Conservation (phyloP, 2,329 filamentous ascomycete species). For the Cytospora chrysosperma region DNA sequence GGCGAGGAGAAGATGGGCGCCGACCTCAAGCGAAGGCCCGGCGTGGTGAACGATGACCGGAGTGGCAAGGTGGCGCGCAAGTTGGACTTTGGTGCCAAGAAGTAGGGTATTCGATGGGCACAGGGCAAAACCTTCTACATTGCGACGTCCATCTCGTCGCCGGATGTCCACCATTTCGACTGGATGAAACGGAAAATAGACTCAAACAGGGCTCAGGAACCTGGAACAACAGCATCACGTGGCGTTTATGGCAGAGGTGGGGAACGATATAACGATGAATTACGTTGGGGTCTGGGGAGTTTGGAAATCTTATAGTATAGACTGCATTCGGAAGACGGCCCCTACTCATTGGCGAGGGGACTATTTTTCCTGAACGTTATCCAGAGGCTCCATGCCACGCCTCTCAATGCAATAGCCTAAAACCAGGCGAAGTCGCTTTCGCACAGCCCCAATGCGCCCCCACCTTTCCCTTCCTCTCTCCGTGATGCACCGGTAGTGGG, state of each 20-base stretch:
- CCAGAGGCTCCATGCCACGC: not conserved
- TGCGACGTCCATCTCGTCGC: not conserved
- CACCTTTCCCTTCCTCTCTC: not conserved
- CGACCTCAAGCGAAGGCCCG: constrained; percentile 76
- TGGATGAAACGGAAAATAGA: not conserved
- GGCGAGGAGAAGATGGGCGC: constrained; percentile 72
- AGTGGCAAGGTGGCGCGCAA: constrained; percentile 78
- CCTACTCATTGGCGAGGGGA: not conserved
- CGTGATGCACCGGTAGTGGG: not conserved
- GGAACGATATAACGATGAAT: not conserved
- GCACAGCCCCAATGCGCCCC: not conserved
- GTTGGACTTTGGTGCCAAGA: constrained; percentile 67
- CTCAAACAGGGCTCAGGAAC: not conserved
- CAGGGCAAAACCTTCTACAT: not conserved
- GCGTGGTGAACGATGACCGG: constrained; percentile 56
- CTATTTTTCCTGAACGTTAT: not conserved
- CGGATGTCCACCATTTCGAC: too few relatives aligned
- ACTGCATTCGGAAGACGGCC: not conserved
- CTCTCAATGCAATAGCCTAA: not conserved
- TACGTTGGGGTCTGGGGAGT: not conserved
- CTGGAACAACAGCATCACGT: not conserved
- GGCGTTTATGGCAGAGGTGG: not conserved
- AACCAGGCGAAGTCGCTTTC: not conserved
- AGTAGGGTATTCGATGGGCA: constrained; percentile 26
- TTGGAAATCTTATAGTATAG: not conserved